Conservation (phyloP, 2,329 filamentous ascomycete genomes). For the Claviceps digitariae region DNA sequence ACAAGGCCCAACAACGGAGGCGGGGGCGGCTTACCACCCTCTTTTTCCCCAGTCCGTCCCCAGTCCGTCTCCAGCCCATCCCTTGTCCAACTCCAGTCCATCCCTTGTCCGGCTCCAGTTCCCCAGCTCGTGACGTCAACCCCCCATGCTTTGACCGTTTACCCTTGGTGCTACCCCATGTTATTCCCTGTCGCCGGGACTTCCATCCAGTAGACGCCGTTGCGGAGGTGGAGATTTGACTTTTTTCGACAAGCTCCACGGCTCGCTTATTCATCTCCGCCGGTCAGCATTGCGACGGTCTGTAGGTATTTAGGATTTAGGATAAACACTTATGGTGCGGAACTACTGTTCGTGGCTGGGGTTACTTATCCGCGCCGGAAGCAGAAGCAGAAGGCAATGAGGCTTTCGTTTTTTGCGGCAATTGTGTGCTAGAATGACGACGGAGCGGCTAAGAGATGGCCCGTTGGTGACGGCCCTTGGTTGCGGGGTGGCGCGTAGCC, state of each 20-base stretch:
- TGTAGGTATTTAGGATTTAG: neutral
- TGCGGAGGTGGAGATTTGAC: neutral
- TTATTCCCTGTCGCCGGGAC: neutral
- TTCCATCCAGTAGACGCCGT: neutral
- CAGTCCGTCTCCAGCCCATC: no score
- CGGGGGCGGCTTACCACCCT: neutral
- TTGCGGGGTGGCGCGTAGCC: no score
- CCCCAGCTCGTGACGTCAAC: neutral
- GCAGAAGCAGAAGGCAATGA: no score
- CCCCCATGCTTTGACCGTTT: neutral
- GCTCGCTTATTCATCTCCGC: neutral
- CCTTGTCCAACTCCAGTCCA: no score
- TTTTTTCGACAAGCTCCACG: neutral
- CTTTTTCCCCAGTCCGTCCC: neutral
- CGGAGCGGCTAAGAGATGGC: no score
- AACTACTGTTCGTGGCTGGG: no score
- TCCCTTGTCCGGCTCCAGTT: neutral
- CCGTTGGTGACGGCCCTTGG: no score
- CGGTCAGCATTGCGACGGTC: neutral
- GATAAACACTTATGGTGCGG: no score
- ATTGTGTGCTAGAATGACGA: no score
- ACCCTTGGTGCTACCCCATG: neutral
- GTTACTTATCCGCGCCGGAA: no score
- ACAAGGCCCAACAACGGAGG: neutral
- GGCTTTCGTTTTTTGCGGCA: no score